These are phyloP conservation scores for Aureobasidium lini DNA, from an alignment of 2,329 filamentous ascomycete species.

Conservation along the genomic window DNA sequence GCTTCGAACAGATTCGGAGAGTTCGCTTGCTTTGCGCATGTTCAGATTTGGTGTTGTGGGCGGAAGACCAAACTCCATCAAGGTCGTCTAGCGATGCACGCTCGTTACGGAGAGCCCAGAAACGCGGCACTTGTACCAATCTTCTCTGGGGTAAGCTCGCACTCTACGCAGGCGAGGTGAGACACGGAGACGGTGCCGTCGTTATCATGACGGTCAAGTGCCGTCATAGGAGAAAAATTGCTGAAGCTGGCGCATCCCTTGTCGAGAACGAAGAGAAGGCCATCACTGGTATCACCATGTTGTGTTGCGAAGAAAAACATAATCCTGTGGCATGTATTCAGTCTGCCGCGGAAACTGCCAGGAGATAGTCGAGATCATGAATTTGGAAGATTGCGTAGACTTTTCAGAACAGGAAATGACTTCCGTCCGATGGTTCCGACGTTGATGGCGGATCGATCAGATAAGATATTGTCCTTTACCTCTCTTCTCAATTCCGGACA, in stretches of 20 bases:
- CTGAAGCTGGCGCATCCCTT: background rate
- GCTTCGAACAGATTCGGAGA: background rate
- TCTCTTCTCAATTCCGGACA: background rate
- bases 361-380: background rate
- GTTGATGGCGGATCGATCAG: background rate
- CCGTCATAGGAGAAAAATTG: background rate
- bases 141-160: background rate
- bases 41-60: too few species aligned
- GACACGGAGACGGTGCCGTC: constrained; percentile 6
- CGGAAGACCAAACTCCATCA: background rate
- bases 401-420: background rate
- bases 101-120: background rate
- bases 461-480: background rate
- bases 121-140: background rate
- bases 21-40: too few species aligned
- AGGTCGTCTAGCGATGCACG: background rate
- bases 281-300: background rate
- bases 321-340: too few species aligned
- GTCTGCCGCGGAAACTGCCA: background rate
- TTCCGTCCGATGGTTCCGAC: background rate
- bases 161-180: background rate
- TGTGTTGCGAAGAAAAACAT: background rate
- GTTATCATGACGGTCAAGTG: background rate
- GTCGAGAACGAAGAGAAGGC: background rate
- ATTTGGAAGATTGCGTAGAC: background rate